Evolutionary conservation across 306 rosid species (phyloP).

Genomic region (Pterocarpus macrocarpus): DNA sequence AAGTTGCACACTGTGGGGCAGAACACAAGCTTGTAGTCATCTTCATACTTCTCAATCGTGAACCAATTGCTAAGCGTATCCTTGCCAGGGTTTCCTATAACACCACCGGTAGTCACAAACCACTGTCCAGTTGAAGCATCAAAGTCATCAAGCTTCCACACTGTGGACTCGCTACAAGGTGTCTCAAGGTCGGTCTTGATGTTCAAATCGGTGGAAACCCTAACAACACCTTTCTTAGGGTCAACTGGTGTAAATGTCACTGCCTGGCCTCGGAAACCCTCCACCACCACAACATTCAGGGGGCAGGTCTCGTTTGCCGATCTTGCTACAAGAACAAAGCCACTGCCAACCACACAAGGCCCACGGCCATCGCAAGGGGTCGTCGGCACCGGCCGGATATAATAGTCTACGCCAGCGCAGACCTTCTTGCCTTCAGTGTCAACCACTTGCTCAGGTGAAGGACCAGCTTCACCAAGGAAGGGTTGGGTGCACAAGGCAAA

Average conservation of each 20-base stretch:
- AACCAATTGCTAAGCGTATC: constrained; percentile 63
- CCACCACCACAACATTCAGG: constrained; percentile 62
- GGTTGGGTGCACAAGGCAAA: constrained; percentile 26
- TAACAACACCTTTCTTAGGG: constrained; percentile 51
- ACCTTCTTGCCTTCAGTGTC: constrained; percentile 52
- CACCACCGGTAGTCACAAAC: constrained; percentile 63
- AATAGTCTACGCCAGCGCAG: constrained; percentile 41
- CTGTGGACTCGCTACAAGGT: constrained; percentile 47
- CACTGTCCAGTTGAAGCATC: constrained; percentile 49
- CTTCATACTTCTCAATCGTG: constrained; percentile 68
- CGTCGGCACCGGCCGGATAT: constrained; percentile 59
- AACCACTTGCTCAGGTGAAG: constrained; percentile 50
- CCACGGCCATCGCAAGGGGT: constrained; percentile 48
- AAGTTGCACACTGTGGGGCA: constrained; percentile 67
- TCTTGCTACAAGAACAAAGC: constrained; percentile 52
- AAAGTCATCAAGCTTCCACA: constrained; percentile 62
- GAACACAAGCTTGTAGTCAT: constrained; percentile 62
- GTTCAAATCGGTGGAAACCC: constrained; percentile 61
- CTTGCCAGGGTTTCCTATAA: constrained; percentile 59
- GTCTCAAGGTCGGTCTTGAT: constrained; percentile 45
- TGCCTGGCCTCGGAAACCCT: constrained; percentile 55
- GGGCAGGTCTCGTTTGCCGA: constrained; percentile 54
- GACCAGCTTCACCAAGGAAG: constrained; percentile 15
- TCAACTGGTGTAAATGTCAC: constrained; percentile 52
- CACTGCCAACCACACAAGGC: constrained; percentile 61